Evolutionary conservation across 2,329 filamentous ascomycete genomes (phyloP).

Genomic region (Penicillium sp.): DNA sequence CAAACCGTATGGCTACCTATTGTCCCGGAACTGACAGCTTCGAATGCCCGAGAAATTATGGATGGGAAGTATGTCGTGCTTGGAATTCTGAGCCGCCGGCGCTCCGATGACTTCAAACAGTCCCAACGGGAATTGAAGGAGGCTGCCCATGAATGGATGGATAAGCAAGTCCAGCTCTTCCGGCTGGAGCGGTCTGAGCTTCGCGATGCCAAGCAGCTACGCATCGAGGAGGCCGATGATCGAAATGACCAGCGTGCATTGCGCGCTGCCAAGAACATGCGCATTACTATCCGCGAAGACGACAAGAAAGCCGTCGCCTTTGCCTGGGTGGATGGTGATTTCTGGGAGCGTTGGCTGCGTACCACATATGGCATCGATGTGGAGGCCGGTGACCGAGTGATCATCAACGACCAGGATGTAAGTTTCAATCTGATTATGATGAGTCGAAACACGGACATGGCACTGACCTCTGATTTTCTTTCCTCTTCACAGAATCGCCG

Average conservation of each 20-base stretch:
- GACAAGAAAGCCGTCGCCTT: conserved; percentile 86
- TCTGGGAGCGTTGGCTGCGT: conserved; percentile 95
- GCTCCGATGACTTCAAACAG: conserved; percentile 68
- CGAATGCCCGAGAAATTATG: conserved; percentile 93
- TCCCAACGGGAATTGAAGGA: conserved; percentile 89
- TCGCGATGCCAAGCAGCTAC: conserved; percentile 86
- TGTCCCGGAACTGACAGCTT: conserved; percentile 84
- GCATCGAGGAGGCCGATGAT: conserved; percentile 94
- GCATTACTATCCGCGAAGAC: conserved; percentile 82
- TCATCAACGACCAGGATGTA: conserved; percentile 96
- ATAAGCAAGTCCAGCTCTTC: conserved; percentile 86
- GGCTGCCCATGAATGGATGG: conserved; percentile 95
- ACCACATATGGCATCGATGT: conserved; percentile 93
- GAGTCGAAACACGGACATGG: not conserved
- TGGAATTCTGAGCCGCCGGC: conserved; percentile 74
- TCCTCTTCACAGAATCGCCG: conserved; percentile 64
- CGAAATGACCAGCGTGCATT: conserved; percentile 83
- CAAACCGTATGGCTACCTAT: conserved; percentile 92
- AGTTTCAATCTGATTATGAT: conserved; percentile 41
- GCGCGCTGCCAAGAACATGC: conserved; percentile 79
- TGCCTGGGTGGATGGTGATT: conserved; percentile 93
- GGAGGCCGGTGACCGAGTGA: conserved; percentile 76
- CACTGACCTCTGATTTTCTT: conserved; percentile 3
- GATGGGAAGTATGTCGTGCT: conserved; percentile 90
- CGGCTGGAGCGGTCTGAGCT: conserved; percentile 89